Percentiles rank a stretch among this genome's conserved stretches.
phyloP scores from a whole-genome alignment of 2,329 filamentous ascomycete species.

The Apiospora aurea region DNA sequence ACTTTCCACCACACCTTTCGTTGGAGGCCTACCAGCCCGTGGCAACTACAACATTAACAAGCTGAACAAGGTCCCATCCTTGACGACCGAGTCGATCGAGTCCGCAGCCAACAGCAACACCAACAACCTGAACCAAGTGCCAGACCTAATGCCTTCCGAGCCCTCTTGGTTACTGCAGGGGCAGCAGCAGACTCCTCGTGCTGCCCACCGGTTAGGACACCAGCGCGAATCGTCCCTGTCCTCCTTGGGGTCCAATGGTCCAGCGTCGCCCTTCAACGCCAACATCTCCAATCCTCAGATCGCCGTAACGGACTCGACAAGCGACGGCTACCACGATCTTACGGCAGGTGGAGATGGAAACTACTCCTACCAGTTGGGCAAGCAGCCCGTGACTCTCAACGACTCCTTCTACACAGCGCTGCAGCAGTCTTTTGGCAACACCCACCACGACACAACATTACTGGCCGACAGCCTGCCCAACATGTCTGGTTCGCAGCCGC shows the following conservation, averaged over 20 bases:
- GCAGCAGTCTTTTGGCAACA: slow-evolving; percentile 36
- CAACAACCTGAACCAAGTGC: slow-evolving; percentile 38
- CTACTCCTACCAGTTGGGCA: slow-evolving; percentile 56
- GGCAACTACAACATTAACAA: slow-evolving; percentile 33
- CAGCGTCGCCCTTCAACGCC: slow-evolving; percentile 63
- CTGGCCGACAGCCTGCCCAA: slow-evolving; percentile 38
- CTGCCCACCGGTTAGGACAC: slow-evolving; percentile 51
- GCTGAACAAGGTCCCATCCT: slow-evolving; percentile 32
- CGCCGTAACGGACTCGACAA: slow-evolving; percentile 56
- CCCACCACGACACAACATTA: slow-evolving; percentile 49
- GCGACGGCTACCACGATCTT: slow-evolving; percentile 56
- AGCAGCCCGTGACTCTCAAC: slow-evolving; percentile 49
- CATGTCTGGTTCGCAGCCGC: slow-evolving; percentile 46
- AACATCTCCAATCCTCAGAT: slow-evolving; percentile 66
- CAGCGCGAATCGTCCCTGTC: slow-evolving; percentile 68
- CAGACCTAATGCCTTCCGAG: slow-evolving; percentile 43
- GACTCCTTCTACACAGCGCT: slow-evolving; percentile 48
- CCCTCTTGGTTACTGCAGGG: slow-evolving; percentile 38
- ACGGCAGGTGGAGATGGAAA: slow-evolving; percentile 45
- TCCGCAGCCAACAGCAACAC: slow-evolving; percentile 27
- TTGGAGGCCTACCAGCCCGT: slow-evolving; percentile 25
- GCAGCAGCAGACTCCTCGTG: slow-evolving; percentile 37
- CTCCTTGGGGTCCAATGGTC: slow-evolving; percentile 66
- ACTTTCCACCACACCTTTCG: neutral
- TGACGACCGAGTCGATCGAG: slow-evolving; percentile 30